These are phyloP conservation scores for Zhuliangozyma parablackwelliae DNA, from an alignment of 1,139 yeast species.

Conservation along the genomic window DNA sequence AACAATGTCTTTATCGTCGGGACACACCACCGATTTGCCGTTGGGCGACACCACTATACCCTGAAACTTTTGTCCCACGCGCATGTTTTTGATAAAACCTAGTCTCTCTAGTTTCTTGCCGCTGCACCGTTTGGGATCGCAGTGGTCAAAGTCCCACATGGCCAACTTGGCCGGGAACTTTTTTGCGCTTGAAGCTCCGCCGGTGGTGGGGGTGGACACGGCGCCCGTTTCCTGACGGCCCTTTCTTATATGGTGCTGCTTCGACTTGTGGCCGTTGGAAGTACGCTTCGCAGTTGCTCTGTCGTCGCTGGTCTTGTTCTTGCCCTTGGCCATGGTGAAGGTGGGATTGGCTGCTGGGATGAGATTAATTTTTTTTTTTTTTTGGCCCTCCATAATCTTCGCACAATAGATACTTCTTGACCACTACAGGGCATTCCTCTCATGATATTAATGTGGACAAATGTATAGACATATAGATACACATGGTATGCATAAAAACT, in stretches of 20 bases:
- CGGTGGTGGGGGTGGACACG: slow-evolving; percentile 4
- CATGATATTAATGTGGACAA: too few species aligned
- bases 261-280: slow-evolving; percentile 57
- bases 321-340: slow-evolving; percentile 63
- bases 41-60: slow-evolving; percentile 93
- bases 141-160: slow-evolving; percentile 97
- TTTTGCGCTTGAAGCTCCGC: background rate
- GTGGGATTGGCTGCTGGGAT: background rate
- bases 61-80: slow-evolving; percentile 87
- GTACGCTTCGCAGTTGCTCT: slow-evolving; percentile 32
- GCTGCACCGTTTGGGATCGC: slow-evolving; percentile 96
- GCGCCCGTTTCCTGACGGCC: slow-evolving; percentile 45
- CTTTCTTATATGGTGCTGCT: slow-evolving; percentile 46
- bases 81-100: slow-evolving; percentile 71
- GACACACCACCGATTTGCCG: slow-evolving; percentile 88
- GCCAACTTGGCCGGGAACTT: slow-evolving; percentile 69
- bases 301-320: slow-evolving; percentile 51
- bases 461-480: too few species aligned
- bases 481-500: too few species aligned
- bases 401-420: too few species aligned
- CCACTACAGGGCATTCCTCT: too few species aligned
- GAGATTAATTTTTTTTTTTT: background rate
- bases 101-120: slow-evolving; percentile 90
- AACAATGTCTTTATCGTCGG: slow-evolving; percentile 74
- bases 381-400: too few species aligned